Conservation (phyloP, 257 asterid genomes). For the Solanum dulcamara region DNA sequence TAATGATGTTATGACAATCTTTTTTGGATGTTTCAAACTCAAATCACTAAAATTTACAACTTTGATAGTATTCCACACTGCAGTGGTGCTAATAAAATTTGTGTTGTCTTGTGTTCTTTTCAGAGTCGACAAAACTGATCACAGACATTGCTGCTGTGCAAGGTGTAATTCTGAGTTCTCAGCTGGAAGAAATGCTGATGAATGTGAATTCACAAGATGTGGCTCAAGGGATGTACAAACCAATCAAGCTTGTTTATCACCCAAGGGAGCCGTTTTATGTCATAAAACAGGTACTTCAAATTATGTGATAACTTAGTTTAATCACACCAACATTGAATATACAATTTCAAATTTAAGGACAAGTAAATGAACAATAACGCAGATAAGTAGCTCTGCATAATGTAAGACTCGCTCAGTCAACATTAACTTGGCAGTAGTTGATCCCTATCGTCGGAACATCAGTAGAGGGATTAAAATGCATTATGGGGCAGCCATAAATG, state of each 20-base stretch:
- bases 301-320: neutral
- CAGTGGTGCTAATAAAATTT: neutral
- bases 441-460: neutral
- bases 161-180: slow-evolving; percentile 72
- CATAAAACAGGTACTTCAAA: slow-evolving; percentile 47
- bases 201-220: slow-evolving; percentile 40
- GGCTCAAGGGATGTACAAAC: slow-evolving; percentile 35
- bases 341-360: neutral
- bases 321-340: neutral
- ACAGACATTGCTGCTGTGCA: slow-evolving; percentile 63
- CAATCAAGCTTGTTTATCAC: slow-evolving; percentile 60
- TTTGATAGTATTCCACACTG: neutral
- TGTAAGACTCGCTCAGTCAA: neutral
- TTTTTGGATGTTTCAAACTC: too few relatives aligned
- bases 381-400: neutral
- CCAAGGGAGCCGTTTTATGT: slow-evolving; percentile 78
- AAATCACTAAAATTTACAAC: too few relatives aligned
- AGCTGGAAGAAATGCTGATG: slow-evolving; percentile 61
- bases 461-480: neutral
- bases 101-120: neutral
- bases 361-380: neutral
- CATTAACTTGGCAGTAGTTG: neutral
- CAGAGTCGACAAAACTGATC: slow-evolving; percentile 53
- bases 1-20: too few relatives aligned
- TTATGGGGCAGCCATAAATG: neutral